Conservation (phyloP, 352 stramenopile species). For the Phytopythium mirpurense region DNA sequence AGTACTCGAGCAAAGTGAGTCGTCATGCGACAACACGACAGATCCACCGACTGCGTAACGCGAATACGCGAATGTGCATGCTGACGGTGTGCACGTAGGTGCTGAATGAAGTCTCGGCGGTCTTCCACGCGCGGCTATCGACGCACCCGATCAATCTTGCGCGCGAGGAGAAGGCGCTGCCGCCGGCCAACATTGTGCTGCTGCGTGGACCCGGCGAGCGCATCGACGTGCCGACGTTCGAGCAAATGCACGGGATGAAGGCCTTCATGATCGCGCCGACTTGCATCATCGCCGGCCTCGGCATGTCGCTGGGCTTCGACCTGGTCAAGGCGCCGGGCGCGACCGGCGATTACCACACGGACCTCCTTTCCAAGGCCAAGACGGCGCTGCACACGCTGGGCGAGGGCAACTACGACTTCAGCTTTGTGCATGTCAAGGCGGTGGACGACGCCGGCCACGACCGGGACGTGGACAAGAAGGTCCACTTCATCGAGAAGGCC, state of each 20-base stretch:
- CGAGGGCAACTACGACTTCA: conserved; percentile 55
- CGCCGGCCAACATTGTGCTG: conserved; percentile 82
- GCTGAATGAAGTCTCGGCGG: conserved; percentile 70
- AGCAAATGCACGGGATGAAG: conserved; percentile 73
- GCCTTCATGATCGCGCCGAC: conserved; percentile 88
- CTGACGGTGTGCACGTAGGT: no score
- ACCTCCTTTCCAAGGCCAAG: conserved; percentile 75
- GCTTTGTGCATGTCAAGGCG: conserved; percentile 83
- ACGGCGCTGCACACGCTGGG: conserved; percentile 50
- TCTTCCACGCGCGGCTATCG: conserved; percentile 59
- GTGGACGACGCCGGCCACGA: conserved; percentile 86
- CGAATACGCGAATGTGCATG: no score
- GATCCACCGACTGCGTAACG: no score
- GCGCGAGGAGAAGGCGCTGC: conserved; percentile 40
- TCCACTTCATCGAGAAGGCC: conserved; percentile 79
- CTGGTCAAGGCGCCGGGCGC: conserved; percentile 60
- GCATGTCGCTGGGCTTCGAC: conserved; percentile 83
- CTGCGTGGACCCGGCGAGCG: conserved; percentile 78
- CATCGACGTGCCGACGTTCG: conserved; percentile 80
- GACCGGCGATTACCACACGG: conserved; percentile 84
- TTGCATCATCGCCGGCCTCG: conserved; percentile 84
- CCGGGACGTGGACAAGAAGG: conserved; percentile 79
- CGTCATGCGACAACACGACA: neutral
- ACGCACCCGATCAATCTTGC: conserved; percentile 74
- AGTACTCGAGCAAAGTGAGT: conserved; percentile 61